A percentile compares a stretch with the other conserved stretches of the same genome.
Evolutionary conservation across 1,139 yeast genomes (phyloP).

Genomic region (Candida gigantensis): DNA sequence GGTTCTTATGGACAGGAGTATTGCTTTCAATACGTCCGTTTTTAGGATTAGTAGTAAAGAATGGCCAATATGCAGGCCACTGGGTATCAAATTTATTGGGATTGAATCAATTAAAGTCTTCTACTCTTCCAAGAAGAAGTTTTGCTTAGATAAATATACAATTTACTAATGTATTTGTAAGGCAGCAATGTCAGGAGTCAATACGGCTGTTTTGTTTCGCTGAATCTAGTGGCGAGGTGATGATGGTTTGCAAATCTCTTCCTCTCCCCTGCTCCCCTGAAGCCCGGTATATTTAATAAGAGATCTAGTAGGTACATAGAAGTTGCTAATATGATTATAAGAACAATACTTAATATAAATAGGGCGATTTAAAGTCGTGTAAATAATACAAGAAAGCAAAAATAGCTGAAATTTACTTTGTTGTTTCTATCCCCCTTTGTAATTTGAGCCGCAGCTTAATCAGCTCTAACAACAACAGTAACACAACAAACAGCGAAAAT

Average conservation of each 20-base stretch:
- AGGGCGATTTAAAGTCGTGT: neutral
- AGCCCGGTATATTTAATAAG: too few relatives aligned
- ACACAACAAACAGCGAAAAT: neutral
- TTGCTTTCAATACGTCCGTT: constrained; percentile 35
- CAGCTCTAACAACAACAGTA: neutral
- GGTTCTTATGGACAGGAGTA: constrained; percentile 42
- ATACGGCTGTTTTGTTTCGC: too few relatives aligned
- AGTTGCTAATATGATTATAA: neutral
- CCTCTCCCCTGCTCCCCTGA: too few relatives aligned
- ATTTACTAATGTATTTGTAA: neutral
- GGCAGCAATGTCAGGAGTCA: too few relatives aligned
- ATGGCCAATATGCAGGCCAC: constrained; percentile 36
- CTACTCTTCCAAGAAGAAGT: neutral
- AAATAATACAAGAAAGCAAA: neutral
- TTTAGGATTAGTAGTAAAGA: constrained; percentile 24
- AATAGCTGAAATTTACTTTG: too few relatives aligned
- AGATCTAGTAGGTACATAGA: neutral
- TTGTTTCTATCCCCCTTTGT: too few relatives aligned
- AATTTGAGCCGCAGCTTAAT: neutral
- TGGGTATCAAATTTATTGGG: constrained; percentile 28
- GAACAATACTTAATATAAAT: neutral
- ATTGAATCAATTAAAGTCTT: constrained; percentile 16
- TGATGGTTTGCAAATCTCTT: too few relatives aligned
- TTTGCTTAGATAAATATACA: neutral
- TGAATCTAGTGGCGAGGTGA: too few relatives aligned